Evolutionary conservation across 176 grass and related monocot genomes (phyloP).

Genomic region (Luzula sylvatica): DNA sequence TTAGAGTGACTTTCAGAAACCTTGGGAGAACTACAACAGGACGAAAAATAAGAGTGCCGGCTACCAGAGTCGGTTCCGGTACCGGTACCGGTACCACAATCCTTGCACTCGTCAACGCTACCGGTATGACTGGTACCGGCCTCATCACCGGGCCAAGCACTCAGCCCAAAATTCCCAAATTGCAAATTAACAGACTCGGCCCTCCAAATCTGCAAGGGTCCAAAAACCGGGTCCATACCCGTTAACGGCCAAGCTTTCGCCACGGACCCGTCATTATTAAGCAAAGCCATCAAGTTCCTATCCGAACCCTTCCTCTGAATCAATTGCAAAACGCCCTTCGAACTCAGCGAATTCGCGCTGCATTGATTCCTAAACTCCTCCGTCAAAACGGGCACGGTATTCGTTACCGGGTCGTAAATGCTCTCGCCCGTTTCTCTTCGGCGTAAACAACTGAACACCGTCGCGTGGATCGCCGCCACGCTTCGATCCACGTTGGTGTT

Average conservation of each 20-base stretch:
- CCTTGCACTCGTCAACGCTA: slow-evolving; percentile 53
- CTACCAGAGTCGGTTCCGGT: slow-evolving; percentile 56
- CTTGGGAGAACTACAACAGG: slow-evolving; percentile 76
- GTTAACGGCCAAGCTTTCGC: slow-evolving; percentile 77
- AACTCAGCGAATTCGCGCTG: slow-evolving; percentile 76
- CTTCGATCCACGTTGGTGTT: slow-evolving; percentile 94
- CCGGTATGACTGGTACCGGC: slow-evolving; percentile 56
- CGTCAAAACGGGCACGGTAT: slow-evolving; percentile 50
- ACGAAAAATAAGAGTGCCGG: slow-evolving; percentile 40
- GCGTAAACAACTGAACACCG: slow-evolving; percentile 76
- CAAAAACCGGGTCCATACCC: slow-evolving; percentile 29
- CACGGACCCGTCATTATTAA: slow-evolving; percentile 80
- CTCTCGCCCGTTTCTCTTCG: slow-evolving; percentile 49
- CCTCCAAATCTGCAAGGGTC: slow-evolving; percentile 49
- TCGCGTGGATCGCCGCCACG: slow-evolving; percentile 77
- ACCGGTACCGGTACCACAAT: slow-evolving; percentile 38
- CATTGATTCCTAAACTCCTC: slow-evolving; percentile 80
- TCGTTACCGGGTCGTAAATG: slow-evolving; percentile 60
- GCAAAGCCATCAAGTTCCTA: slow-evolving; percentile 81
- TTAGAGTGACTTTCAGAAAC: slow-evolving; percentile 59
- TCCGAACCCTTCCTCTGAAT: slow-evolving; percentile 77
- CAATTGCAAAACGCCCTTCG: slow-evolving; percentile 89
- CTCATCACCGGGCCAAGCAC: slow-evolving; percentile 57
- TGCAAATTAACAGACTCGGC: slow-evolving; percentile 73
- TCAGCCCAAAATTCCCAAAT: slow-evolving; percentile 86